Conservation (phyloP, 2,329 filamentous ascomycete species). For the Colletotrichum paranaense region DNA sequence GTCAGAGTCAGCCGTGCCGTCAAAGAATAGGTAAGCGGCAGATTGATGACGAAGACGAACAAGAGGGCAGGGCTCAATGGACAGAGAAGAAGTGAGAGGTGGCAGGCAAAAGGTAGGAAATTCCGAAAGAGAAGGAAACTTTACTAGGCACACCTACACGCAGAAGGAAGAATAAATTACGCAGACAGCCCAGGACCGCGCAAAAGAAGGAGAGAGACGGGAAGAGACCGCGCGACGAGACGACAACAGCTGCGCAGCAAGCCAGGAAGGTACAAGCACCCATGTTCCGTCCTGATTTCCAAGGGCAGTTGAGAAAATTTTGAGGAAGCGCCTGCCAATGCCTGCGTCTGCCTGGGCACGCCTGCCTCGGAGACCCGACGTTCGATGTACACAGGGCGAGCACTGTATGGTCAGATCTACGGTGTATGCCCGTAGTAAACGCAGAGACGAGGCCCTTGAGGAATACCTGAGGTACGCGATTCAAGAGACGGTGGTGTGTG, state of each 20-base stretch:
- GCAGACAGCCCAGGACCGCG: background rate
- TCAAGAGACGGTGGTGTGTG: constrained; percentile 31
- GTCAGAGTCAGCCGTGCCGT: constrained; percentile 11
- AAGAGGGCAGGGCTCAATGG: constrained; percentile 37
- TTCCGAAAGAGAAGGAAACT: constrained; percentile 21
- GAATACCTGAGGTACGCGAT: background rate
- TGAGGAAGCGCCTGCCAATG: constrained; percentile 19
- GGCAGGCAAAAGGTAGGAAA: constrained; percentile 14
- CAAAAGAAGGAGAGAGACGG: background rate
- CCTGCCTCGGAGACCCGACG: constrained; percentile 11
- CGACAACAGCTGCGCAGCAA: background rate
- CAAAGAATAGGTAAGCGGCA: background rate
- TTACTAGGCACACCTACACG: background rate
- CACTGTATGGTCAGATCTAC: constrained; percentile 26
- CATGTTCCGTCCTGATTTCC: constrained; percentile 17
- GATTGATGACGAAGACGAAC: background rate
- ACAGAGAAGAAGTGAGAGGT: background rate
- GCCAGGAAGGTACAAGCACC: constrained; percentile 18
- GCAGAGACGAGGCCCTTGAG: constrained; percentile 10
- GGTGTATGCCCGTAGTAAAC: too few relatives aligned
- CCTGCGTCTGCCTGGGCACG: background rate
- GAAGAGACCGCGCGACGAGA: background rate
- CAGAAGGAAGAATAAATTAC: constrained; percentile 35
- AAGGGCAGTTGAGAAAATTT: constrained; percentile 21
- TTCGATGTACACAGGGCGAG: constrained; percentile 18